Evolutionary conservation across 148 eudicot species (phyloP).

Genomic region (Cornus controversa): DNA sequence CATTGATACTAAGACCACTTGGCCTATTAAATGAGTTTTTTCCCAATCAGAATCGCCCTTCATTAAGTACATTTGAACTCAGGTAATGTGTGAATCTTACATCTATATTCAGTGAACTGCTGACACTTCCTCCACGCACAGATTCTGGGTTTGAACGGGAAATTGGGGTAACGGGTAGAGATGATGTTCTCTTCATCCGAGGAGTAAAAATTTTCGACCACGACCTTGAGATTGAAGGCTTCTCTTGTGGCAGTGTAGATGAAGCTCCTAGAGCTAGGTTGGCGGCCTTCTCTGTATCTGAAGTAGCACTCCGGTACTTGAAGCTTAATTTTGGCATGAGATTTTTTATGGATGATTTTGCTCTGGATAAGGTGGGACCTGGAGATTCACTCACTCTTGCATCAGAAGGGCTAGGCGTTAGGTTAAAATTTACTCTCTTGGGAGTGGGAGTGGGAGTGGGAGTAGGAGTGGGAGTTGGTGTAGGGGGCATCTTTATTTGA

Average conservation of each 20-base stretch:
- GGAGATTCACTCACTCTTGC: constrained; percentile 50
- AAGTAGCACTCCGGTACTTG: constrained; percentile 39
- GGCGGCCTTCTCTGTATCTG: constrained; percentile 43
- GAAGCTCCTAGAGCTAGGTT: constrained; percentile 31
- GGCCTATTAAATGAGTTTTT: background rate
- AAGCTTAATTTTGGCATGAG: constrained; percentile 59
- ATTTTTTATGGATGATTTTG: constrained; percentile 50
- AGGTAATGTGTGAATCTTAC: constrained; percentile 33
- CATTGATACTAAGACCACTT: background rate
- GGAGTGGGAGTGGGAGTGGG: constrained; percentile 50
- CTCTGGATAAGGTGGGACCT: constrained; percentile 50
- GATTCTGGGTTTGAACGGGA: constrained; percentile 39
- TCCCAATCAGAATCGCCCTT: background rate
- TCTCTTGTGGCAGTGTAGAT: constrained; percentile 48
- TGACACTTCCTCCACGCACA: constrained; percentile 31
- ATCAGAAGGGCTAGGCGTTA: constrained; percentile 52
- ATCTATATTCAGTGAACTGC: constrained; percentile 26
- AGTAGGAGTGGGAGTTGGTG: constrained; percentile 63
- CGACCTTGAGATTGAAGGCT: constrained; percentile 55
- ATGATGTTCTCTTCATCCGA: constrained; percentile 49
- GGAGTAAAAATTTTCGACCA: constrained; percentile 80
- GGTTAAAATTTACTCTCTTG: constrained; percentile 70
- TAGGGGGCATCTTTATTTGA: constrained; percentile 55
- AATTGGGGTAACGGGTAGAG: constrained; percentile 64
- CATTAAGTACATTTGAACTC: background rate